Base-by-base conservation (phyloP, 2,329 filamentous ascomycete genomes). In the Trichophyton verrucosum region DNA sequence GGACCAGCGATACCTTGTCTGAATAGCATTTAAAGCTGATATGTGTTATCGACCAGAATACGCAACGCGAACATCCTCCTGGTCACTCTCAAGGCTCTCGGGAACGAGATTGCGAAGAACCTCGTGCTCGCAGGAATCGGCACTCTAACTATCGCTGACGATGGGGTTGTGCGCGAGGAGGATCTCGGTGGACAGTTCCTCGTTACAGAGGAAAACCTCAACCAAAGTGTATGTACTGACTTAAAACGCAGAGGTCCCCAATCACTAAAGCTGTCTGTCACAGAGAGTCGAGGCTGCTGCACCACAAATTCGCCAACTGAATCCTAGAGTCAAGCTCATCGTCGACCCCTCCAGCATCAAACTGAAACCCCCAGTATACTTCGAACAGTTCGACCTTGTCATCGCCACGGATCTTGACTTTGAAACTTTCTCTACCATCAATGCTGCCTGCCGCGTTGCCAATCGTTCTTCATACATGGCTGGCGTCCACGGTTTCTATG, bases 91-190 rank as follows among this genome's bases (percentile, higher is more conserved):
- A 89, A 88, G 70, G 91, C 88, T 0, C 82, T 99, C 15, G 91
- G 88, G 61, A 95, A 92, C 71, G 94, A 99, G 76, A 87, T 97
- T 60, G 91, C 94, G 64, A 99, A 99, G 79, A 99, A 97, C 71
- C 85, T 99, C 22, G 92, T 96, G 17, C 84, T 99, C 2, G 91
- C 94, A 22, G 94, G 94, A 62, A 88, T 99, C 68, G 88, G 88
- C 61, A 92, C 90, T 36, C 80, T 99, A 63, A 97, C 92, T 15
- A 85, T 99, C 61, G 80, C 94, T 62, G 94, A 99, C 74, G 82
- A 88, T 68, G 84, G 86, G 60, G 64, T 76, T 8, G 87, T 96
- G 61, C 87, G 83, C 0, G 86, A 91, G 68, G 83, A 87, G 58
- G 92, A 97, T 71, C 77, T 96, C 1, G 89, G 87, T 44, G 82